A percentile compares a stretch with the other conserved stretches of the same genome.
Evolutionary conservation across 1,284 basidiomycete species (phyloP).

Genomic region (Ustilago tritici): DNA sequence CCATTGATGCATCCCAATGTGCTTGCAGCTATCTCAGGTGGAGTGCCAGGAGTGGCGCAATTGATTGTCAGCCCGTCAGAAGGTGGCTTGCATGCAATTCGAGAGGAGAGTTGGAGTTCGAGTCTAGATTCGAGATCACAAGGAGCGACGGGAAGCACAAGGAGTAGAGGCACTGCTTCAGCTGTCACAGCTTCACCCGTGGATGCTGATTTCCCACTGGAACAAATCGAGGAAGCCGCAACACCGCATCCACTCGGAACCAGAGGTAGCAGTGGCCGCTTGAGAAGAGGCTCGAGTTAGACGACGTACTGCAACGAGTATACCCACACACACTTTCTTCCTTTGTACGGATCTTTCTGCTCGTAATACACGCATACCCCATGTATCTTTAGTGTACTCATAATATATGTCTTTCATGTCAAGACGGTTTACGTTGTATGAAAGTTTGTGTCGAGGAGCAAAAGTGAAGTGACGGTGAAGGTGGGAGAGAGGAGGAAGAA

Average conservation of each 20-base stretch:
- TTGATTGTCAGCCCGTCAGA: slow-evolving; percentile 44
- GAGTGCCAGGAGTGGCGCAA: slow-evolving; percentile 20
- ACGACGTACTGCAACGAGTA: background rate
- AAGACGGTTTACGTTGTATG: background rate
- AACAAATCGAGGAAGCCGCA: slow-evolving; percentile 30
- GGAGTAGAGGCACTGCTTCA: slow-evolving; percentile 24
- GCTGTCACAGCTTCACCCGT: slow-evolving; percentile 28
- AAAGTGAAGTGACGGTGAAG: background rate
- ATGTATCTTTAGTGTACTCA: slow-evolving; percentile 8
- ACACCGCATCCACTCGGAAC: slow-evolving; percentile 11
- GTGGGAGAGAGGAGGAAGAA: background rate
- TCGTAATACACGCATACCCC: background rate
- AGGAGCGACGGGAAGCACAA: slow-evolving; percentile 24
- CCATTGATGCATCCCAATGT: slow-evolving; percentile 27
- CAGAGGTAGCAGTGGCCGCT: background rate
- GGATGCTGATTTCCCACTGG: slow-evolving; percentile 25
- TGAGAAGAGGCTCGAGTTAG: slow-evolving; percentile 2
- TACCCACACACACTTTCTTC: slow-evolving; percentile 3
- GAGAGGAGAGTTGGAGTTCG: slow-evolving; percentile 55
- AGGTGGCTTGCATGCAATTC: slow-evolving; percentile 52
- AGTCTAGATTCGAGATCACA: slow-evolving; percentile 39
- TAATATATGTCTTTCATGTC: background rate
- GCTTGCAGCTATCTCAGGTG: slow-evolving; percentile 14
- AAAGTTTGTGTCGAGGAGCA: background rate
- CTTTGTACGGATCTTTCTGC: background rate